Percentiles rank a stretch among this genome's conserved stretches.
These are phyloP conservation scores for Aureobasidium mangrovei DNA, from an alignment of 2,329 filamentous ascomycete species.

Conservation along the genomic window DNA sequence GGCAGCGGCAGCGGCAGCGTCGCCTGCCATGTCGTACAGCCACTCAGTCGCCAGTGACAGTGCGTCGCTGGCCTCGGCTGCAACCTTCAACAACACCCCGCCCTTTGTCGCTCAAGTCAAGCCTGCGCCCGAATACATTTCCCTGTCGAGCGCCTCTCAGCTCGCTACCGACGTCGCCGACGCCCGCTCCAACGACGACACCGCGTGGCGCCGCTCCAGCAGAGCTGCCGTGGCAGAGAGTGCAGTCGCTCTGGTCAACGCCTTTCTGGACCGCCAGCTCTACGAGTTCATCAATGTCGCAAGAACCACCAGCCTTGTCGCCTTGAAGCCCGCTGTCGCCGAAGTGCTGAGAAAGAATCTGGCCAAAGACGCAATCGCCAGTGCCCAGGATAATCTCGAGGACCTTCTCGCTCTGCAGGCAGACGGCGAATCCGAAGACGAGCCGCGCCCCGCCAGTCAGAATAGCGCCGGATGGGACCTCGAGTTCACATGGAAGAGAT, in stretches of 20 bases:
- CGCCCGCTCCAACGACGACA: conserved; percentile 36
- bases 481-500: conserved; percentile 90
- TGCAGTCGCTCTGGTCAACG: conserved; percentile 74
- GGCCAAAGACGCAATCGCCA: conserved; percentile 72
- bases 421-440: conserved; percentile 59
- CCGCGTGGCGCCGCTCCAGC: conserved; percentile 56
- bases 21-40: conserved; percentile 21
- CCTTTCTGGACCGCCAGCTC: conserved; percentile 85
- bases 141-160: conserved; percentile 76
- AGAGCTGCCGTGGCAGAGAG: conserved; percentile 58
- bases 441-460: conserved; percentile 24
- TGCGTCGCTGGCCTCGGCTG: conserved; percentile 19
- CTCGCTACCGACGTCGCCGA: conserved; percentile 70
- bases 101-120: conserved; percentile 38
- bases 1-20: conserved; percentile 2
- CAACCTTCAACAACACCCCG: conserved; percentile 17
- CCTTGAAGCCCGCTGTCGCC: conserved; percentile 70
- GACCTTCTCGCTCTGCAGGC: conserved; percentile 71
- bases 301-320: conserved; percentile 65
- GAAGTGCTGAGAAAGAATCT: conserved; percentile 86
- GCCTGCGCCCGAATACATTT: conserved; percentile 80
- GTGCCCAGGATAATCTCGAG: conserved; percentile 75
- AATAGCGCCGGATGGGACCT: conserved; percentile 62
- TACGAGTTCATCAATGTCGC: conserved; percentile 80
- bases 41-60: conserved; percentile 21